Percentiles rank a stretch among this genome's conserved stretches.
phyloP scores from a whole-genome alignment of 345 rosid species.

The Geranium brycei region DNA sequence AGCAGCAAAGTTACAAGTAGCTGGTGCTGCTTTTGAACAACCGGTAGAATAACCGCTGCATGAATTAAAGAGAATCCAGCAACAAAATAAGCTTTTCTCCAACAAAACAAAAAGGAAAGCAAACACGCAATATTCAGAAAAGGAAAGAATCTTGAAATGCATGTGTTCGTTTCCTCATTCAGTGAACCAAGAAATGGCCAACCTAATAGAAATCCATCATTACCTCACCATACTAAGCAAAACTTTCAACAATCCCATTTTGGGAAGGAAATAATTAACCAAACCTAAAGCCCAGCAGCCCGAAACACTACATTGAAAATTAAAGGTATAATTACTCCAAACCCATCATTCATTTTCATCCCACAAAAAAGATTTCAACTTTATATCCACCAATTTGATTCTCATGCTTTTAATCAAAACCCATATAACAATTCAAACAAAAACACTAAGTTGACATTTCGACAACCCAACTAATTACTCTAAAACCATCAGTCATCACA shows the following conservation, averaged over 20 bases:
- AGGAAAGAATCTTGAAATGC: not conserved
- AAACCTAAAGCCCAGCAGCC: not conserved
- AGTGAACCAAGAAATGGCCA: not conserved
- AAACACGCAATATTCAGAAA: not conserved
- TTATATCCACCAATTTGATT: not conserved
- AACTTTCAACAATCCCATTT: not conserved
- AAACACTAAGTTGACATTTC: not conserved
- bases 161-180: not conserved
- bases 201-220: not conserved
- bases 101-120: no score
- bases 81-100: not conserved
- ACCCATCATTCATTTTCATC: not conserved
- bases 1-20: constrained; percentile 16
- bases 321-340: no score
- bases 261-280: not conserved
- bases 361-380: not conserved
- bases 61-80: not conserved
- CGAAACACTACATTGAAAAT: not conserved
- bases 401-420: not conserved
- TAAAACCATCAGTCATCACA: no score
- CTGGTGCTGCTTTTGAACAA: constrained; percentile 17
- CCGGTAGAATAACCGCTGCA: constrained; percentile 13
- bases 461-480: not conserved
- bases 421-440: not conserved
- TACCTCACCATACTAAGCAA: not conserved